Base-by-base conservation (phyloP, 2,329 filamentous ascomycete genomes). In the Trichothecium roseum region DNA sequence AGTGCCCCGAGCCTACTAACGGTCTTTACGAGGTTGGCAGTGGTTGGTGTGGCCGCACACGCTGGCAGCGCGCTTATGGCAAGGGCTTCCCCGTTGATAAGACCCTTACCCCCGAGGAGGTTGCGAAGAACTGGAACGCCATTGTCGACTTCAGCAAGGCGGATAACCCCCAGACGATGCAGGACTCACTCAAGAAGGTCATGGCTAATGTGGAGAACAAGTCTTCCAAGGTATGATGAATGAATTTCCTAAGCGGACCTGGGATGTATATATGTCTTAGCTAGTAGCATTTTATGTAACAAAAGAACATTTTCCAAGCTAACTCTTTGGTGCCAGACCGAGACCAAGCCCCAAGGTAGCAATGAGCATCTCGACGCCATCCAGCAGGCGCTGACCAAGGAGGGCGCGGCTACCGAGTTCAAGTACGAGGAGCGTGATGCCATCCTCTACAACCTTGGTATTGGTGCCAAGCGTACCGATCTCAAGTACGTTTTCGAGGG, bases 1-100 rank as follows among this genome's bases (percentile, higher is more conserved):
- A 85, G 64, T 78, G 87, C 36, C 89, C 91, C 18, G 74, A 83
- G 53, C 75, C 78, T 13, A 95, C 87, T 39, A 89, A 89, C 45
- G 81, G 81, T 36, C 73, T 98, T 32, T 98, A 87, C 64, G 91
- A 98, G 66, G 85, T 89, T 48, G 91, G 91, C 51, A 91, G 84
- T 55, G 91, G 89, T 44, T 98, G 91, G 91, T 77, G 81, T 51
- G 86, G 82, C 44, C 76, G 78, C 57, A 98, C 91, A 37, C 81
- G 91, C 62, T 98, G 89, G 89, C 88, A 98, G 70, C 80, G 91
- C 49, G 78, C 78, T 41, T 85, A 84, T 36, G 91, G 91, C 46
- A 78, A 88, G 56, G 84, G 81, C 46, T 98, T 98, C 81, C 87
- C 89, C 18, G 66, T 94, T 42, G 83, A 95, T 54, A 78, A 84